phyloP scores from a whole-genome alignment of 192 early-diverging fungal genomes.

The Coemansia furcata region DNA sequence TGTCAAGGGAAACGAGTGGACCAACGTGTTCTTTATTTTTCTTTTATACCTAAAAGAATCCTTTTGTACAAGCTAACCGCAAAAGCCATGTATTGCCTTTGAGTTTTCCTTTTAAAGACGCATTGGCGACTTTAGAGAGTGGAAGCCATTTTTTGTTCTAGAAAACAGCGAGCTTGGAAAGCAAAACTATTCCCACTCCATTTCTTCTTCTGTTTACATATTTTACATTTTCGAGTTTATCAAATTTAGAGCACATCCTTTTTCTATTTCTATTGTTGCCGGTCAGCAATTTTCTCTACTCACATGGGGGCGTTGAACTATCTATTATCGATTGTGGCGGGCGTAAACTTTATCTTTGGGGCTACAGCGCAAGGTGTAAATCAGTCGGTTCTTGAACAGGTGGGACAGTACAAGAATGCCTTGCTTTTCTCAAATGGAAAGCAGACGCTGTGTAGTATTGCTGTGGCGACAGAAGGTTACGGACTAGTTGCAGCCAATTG shows the following conservation, averaged over 20 bases:
- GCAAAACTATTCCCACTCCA: neutral
- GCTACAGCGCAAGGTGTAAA: neutral
- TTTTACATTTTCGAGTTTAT: neutral
- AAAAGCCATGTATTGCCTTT: neutral
- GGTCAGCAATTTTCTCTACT: neutral
- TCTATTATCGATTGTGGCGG: neutral
- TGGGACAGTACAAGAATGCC: conserved; percentile 9
- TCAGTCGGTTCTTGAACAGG: neutral
- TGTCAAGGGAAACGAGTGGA: neutral
- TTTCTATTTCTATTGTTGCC: neutral
- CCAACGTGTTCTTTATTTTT: neutral
- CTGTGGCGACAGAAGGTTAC: conserved; percentile 2
- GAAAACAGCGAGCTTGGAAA: neutral
- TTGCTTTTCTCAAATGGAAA: conserved; percentile 7
- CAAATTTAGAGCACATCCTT: neutral
- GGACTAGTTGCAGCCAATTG: conserved; percentile 15
- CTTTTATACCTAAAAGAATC: neutral
- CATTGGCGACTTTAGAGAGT: neutral
- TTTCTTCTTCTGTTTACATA: neutral
- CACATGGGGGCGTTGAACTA: neutral
- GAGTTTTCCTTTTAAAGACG: neutral
- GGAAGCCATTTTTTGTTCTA: neutral
- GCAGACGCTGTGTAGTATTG: conserved; percentile 14
- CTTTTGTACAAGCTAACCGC: neutral
- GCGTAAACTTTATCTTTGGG: neutral